phyloP scores from a whole-genome alignment of 78 protist species.

The Dictyostelium intermedium region DNA sequence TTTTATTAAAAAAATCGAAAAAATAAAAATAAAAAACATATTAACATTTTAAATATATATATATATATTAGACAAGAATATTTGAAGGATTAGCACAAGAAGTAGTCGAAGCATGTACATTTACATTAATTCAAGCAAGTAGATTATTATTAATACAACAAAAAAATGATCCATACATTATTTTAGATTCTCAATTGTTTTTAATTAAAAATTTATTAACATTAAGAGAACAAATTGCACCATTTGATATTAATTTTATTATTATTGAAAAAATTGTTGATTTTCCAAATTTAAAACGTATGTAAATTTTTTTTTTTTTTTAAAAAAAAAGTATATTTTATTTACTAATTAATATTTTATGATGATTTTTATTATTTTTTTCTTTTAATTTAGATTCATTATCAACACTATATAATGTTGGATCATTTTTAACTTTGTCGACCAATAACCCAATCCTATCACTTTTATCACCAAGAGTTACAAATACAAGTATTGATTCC shows the following conservation, averaged over 20 bases:
- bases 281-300: conserved; percentile 77
- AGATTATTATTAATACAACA: conserved; percentile 14
- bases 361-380: not conserved
- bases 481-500: conserved; percentile 64
- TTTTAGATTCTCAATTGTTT: conserved; percentile 73
- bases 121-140: conserved; percentile 61
- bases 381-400: conserved; percentile 29
- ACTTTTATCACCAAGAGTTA: conserved; percentile 60
- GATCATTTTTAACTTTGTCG: conserved; percentile 54
- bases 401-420: conserved; percentile 46
- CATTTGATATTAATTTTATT: conserved; percentile 75
- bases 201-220: conserved; percentile 71
- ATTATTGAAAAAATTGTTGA: conserved; percentile 75
- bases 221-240: conserved; percentile 80
- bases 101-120: conserved; percentile 72
- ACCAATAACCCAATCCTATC: conserved; percentile 48
- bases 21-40: not conserved
- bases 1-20: not conserved
- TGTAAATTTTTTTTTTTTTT: not conserved
- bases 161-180: conserved; percentile 24
- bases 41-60: not conserved
- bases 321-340: too few species aligned
- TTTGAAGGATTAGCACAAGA: conserved; percentile 84
- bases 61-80: conserved; percentile 41
- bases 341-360: not conserved